Base-by-base conservation (phyloP, 2,329 filamentous ascomycete genomes). In the Colletotrichum sp. region DNA sequence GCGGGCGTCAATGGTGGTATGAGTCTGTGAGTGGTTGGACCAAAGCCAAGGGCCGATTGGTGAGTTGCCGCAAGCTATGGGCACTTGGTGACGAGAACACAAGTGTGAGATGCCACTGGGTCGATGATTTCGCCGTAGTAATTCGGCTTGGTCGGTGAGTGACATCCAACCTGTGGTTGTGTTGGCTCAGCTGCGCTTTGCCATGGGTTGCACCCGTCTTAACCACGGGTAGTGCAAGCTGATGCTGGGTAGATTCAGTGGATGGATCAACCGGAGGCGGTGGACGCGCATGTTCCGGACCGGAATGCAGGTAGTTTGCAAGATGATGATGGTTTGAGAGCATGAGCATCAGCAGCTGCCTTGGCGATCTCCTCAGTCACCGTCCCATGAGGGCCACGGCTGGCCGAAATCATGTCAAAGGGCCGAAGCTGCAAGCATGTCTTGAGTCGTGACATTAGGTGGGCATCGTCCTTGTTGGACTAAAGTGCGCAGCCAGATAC, bases 301-400 rank as follows among this genome's bases (percentile, higher is more conserved):
- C 61, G 63, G 69, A 43, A 75, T 64, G 55, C 60, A 75, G 14
- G 39, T 39, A 75, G 55, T 57, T 66, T 61, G 73, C 63, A 21
- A 24, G 69, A 68, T 60, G 61, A 52, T 72, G 61, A 64, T 72
- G 70, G n/a, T 72, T 71, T 60, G 52, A 65, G 60, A 48, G 14
- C 52, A 39, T 55, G 28, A 18, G 36, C 68, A 66, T 60, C 52
- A 34, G 61, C 68, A 75, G 68, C 43, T 52, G 43, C n/a, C n/a
- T n/a, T 39, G n/a, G 39, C 39, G 18, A 30, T 28, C 43, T 30
- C 10, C 28, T 60, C 24, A 65, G 18, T 52, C 43, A 21, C 32
- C 61, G 39, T 75, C 32, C 32, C 72, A 43, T 57, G n/a, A 65
- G 39, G 68, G n/a, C 30, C 48, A 68, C 26, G 21, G 14, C 65